Percentiles rank a stretch among this genome's conserved stretches.
Evolutionary conservation across 495 filamentous ascomycete species (phyloP).

Genomic region (Talaromyces wortmannii): DNA sequence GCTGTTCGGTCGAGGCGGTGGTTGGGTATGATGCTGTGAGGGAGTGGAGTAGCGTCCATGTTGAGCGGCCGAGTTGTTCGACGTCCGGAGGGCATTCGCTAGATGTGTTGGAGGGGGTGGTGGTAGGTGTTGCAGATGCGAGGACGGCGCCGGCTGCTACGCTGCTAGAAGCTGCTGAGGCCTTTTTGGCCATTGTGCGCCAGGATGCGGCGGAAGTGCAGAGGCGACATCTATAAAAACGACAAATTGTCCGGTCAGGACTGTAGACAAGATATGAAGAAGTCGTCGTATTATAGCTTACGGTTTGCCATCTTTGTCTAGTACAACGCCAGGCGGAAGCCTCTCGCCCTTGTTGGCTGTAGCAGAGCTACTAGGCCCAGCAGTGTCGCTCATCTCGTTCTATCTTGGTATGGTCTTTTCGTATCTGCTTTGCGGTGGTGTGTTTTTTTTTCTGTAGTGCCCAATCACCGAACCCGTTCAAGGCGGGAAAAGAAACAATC

Average conservation of each 20-base stretch:
- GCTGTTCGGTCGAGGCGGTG: conserved; percentile 54
- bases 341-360: background rate
- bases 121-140: conserved; percentile 10
- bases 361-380: background rate
- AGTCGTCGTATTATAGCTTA: conserved; percentile 37
- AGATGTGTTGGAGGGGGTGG: conserved; percentile 8
- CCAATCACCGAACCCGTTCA: background rate
- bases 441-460: background rate
- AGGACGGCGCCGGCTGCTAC: conserved; percentile 7
- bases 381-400: background rate
- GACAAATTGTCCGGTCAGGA: conserved; percentile 8
- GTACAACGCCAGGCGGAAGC: conserved; percentile 71
- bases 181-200: conserved; percentile 56
- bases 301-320: conserved; percentile 96
- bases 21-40: conserved; percentile 82
- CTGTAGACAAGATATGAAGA: background rate
- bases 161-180: conserved; percentile 8
- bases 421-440: background rate
- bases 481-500: no score
- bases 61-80: conserved; percentile 71
- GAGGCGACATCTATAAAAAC: conserved; percentile 64
- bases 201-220: conserved; percentile 75
- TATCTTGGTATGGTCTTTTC: background rate
- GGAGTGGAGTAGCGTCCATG: conserved; percentile 91
- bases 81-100: conserved; percentile 53